Evolutionary conservation across 768 basidiomycete genomes (phyloP).

Genomic region (Mycena maculata): DNA sequence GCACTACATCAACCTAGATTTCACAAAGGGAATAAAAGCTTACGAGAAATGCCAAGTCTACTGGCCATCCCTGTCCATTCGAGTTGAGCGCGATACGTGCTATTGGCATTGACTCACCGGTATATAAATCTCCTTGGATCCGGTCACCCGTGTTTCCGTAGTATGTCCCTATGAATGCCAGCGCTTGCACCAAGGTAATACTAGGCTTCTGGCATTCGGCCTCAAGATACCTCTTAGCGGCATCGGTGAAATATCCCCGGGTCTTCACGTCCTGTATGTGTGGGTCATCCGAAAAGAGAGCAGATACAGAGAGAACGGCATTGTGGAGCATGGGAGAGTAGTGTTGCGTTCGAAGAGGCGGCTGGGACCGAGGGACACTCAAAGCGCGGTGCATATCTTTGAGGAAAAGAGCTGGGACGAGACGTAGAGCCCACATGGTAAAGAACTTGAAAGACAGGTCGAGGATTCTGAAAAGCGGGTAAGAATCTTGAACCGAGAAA

Average conservation of each 20-base stretch:
- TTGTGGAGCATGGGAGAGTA: slow-evolving; percentile 69
- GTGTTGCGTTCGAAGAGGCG: slow-evolving; percentile 48
- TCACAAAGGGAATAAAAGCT: neutral
- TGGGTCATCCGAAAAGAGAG: slow-evolving; percentile 36
- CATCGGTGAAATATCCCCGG: slow-evolving; percentile 26
- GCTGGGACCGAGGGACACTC: slow-evolving; percentile 36
- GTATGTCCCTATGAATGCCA: slow-evolving; percentile 36
- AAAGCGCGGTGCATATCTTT: slow-evolving; percentile 56
- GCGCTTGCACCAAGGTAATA: slow-evolving; percentile 37
- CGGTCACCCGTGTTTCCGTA: slow-evolving; percentile 34
- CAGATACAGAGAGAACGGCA: slow-evolving; percentile 48
- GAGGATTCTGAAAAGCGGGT: slow-evolving; percentile 43
- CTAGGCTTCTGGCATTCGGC: slow-evolving; percentile 34
- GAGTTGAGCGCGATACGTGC: neutral
- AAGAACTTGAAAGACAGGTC: slow-evolving; percentile 54
- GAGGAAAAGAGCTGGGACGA: slow-evolving; percentile 53
- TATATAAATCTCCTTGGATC: slow-evolving; percentile 32
- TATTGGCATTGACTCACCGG: slow-evolving; percentile 12
- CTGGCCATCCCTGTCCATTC: slow-evolving; percentile 19
- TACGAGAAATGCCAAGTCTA: slow-evolving; percentile 21
- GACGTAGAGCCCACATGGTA: slow-evolving; percentile 52
- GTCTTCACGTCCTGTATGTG: slow-evolving; percentile 27
- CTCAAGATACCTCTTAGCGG: slow-evolving; percentile 31
- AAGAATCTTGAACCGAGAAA: neutral
- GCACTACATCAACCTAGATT: neutral